A percentile compares a stretch with the other conserved stretches of the same genome.
Conservation (phyloP, 768 basidiomycete species). For the Pholiota microspora region DNA sequence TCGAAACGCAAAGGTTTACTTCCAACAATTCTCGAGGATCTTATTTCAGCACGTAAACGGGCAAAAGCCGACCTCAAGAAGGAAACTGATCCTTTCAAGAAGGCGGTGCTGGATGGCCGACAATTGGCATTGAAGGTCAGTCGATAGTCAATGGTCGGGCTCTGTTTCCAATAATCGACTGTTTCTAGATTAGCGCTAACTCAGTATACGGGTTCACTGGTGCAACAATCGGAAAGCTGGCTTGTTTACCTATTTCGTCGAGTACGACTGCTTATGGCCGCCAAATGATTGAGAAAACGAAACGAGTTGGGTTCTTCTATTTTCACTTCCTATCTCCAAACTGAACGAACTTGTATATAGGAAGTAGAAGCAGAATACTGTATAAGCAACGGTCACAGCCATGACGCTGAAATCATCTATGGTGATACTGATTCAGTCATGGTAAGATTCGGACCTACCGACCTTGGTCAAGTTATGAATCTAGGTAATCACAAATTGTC, state of each 20-base stretch:
- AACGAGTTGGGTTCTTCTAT: conserved; percentile 52
- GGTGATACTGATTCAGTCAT: conserved; percentile 99
- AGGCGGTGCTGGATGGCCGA: conserved; percentile 95
- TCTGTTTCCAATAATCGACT: neutral
- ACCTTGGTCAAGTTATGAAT: conserved; percentile 85
- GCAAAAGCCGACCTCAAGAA: conserved; percentile 96
- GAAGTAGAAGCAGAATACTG: conserved; percentile 90
- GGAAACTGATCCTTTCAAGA: conserved; percentile 95
- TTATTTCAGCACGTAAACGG: conserved; percentile 89
- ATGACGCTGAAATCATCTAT: conserved; percentile 94
- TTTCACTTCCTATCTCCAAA: neutral
- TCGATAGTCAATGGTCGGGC: neutral
- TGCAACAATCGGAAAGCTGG: conserved; percentile 94
- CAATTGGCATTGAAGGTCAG: conserved; percentile 92
- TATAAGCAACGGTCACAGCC: conserved; percentile 76
- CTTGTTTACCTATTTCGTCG: conserved; percentile 94
- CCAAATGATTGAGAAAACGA: conserved; percentile 98
- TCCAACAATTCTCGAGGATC: conserved; percentile 89
- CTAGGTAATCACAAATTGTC: conserved; percentile 55
- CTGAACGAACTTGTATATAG: conserved; percentile 28
- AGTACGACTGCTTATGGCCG: conserved; percentile 95
- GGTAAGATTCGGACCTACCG: conserved; percentile 92
- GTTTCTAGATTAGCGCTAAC: conserved; percentile 89
- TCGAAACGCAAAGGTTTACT: conserved; percentile 82
- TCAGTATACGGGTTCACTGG: conserved; percentile 99